Base-by-base conservation (phyloP, 352 stramenopile species). In the Globisporangium nagaii region DNA sequence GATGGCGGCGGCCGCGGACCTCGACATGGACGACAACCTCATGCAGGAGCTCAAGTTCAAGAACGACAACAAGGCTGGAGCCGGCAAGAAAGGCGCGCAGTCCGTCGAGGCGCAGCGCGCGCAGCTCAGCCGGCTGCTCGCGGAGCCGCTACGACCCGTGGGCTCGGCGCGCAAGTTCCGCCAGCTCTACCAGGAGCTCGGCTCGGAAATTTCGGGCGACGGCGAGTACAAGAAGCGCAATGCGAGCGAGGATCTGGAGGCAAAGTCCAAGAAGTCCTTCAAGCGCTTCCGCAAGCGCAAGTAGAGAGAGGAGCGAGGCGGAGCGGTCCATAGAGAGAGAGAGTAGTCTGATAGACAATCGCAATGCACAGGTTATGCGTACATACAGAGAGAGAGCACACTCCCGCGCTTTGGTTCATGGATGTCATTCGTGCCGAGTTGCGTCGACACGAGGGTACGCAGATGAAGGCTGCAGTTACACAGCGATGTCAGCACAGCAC, bases 81-180 rank as follows among this genome's bases (percentile, higher is more conserved):
- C 68, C 48, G 73, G 71, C 49, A 82, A 76, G 49, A 56, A 67
- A 24, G 55, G 48, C 8, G 28, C 47, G 11, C 58, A 60, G 25
- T 79, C 74, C 17, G 59, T 88, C 17, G 68, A 85, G 52, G 68
- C 67, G n/a, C 70, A 84, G 49, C 79, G 80, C 39, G 58, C 57
- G 27, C 66, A 86, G 49, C 79, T 94, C 41, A 68, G 53, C 15
- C 78, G 67, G 30, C 47, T 94, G 41, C 65, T 94, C 17, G 37
- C 66, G 19, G 57, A 73, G 53, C 76, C 84, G 32, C 59, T 94
- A 53, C 82, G 84, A 36, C 84, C 84, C 12, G 70, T 94, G 20
- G 84, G 84, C 28, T 90, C 81, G 40, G 68, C 69, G 60, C 79
- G 84, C 58, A 94, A 94, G 59, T 94, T 94, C 68, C 75, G 76